These are phyloP conservation scores for Fusarium brevicatenulatum DNA, from an alignment of 2,329 filamentous ascomycete species.

Conservation along the genomic window DNA sequence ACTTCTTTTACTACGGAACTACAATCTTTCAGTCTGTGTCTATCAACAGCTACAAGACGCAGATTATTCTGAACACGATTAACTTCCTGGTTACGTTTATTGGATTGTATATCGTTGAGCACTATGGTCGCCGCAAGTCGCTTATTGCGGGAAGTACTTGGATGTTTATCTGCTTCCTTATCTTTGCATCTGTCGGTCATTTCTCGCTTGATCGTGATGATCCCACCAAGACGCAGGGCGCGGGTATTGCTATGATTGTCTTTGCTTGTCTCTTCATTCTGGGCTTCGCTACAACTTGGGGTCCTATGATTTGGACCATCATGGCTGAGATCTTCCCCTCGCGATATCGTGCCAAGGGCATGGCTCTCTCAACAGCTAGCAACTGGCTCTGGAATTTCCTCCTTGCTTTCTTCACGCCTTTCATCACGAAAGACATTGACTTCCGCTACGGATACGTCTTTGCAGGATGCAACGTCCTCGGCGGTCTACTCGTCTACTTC, in stretches of 20 bases:
- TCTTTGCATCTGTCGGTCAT: slow-evolving; percentile 64
- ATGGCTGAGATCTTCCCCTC: slow-evolving; percentile 73
- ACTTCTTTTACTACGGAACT: slow-evolving; percentile 73
- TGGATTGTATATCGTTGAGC: slow-evolving; percentile 76
- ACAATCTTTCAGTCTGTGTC: slow-evolving; percentile 59
- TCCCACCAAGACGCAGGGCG: slow-evolving; percentile 50
- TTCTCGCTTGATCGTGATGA: slow-evolving; percentile 54
- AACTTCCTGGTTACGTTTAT: slow-evolving; percentile 75
- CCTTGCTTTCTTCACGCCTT: slow-evolving; percentile 81
- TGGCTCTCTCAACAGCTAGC: slow-evolving; percentile 68
- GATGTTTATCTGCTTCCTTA: slow-evolving; percentile 70
- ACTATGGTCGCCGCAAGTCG: slow-evolving; percentile 71
- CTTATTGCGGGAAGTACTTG: slow-evolving; percentile 71
- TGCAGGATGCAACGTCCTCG: slow-evolving; percentile 74
- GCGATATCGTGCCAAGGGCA: slow-evolving; percentile 68
- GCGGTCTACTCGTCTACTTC: slow-evolving; percentile 75
- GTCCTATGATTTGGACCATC: slow-evolving; percentile 72
- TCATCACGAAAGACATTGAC: slow-evolving; percentile 77
- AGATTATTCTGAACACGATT: slow-evolving; percentile 73
- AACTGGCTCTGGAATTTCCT: slow-evolving; percentile 82
- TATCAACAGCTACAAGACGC: slow-evolving; percentile 71
- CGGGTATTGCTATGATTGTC: slow-evolving; percentile 70
- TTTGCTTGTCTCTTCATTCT: slow-evolving; percentile 73
- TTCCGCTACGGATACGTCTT: slow-evolving; percentile 82
- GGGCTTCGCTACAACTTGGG: slow-evolving; percentile 74